phyloP scores from a whole-genome alignment of 257 asterid species.

The Solanum lycopersicoides region DNA sequence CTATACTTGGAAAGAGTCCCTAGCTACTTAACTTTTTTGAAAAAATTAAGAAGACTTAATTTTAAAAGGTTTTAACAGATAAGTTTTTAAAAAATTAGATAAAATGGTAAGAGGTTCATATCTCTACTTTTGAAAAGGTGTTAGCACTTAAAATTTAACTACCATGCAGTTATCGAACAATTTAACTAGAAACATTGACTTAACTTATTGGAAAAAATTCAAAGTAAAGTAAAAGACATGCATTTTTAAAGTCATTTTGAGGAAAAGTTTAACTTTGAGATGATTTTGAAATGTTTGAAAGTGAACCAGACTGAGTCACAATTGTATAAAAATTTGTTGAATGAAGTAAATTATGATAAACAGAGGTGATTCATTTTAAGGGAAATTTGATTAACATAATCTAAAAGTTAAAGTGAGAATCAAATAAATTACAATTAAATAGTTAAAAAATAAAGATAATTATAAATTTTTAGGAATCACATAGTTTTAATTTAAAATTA shows the following conservation, averaged over 20 bases:
- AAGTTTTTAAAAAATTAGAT: no score
- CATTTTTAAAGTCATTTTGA: neutral
- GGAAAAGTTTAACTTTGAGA: neutral
- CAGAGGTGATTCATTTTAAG: no score
- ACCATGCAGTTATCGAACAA: no score
- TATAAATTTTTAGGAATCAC: no score
- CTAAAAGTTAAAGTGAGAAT: neutral
- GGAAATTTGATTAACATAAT: neutral
- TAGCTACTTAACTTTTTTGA: neutral
- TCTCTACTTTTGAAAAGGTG: neutral
- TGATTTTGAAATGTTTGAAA: neutral
- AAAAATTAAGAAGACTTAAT: no score
- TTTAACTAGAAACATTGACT: no score
- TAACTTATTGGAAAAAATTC: neutral
- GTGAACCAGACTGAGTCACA: neutral
- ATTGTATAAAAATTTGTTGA: neutral
- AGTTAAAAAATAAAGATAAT: no score
- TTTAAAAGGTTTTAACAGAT: no score
- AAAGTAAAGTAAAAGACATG: neutral
- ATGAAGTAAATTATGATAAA: neutral
- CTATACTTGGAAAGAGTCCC: no score
- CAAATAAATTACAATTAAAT: no score
- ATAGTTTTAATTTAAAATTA: no score
- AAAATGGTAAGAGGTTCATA: neutral
- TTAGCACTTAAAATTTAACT: neutral